Base-by-base conservation (phyloP, 1,139 yeast genomes). In the Geotrichum aggregatum region DNA sequence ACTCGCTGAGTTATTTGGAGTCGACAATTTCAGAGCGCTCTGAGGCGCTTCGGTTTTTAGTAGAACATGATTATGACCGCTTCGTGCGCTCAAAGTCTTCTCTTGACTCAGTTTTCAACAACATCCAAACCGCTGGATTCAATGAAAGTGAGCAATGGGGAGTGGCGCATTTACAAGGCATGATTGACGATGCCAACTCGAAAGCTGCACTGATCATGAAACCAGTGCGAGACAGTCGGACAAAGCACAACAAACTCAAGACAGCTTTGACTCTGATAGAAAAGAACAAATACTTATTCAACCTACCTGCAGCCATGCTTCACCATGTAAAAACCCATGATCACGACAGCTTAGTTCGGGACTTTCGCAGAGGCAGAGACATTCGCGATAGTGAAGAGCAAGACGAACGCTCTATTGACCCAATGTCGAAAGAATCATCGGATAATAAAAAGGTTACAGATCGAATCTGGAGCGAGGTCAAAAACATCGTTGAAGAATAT, bases 31-130 rank as follows among this genome's bases (percentile, higher is more conserved):
- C 79, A 18, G 73, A 78, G 21, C 85, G 84, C 61, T 81, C 87
- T n/a, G 74, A 76, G 11, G 84, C 84, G 49, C 71, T 91, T 63
- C 79, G 83, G 58, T 70, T 71, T 14, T 77, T 86, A 33, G 85
- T 91, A 6, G 87, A 86, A 61, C 76, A 79, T 22, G 92, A 91
- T 64, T 89, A 82, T 64, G 78, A 81, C 52, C 76, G 79, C 60
- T 88, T 89, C 60, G 85, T 91, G 47, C 79, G 82, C 61, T 81
- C 91, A 52, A 92, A 92, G 66, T 79, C 84, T 16, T 72, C 79
- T 10, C 67, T 84, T 21, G 89, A 83, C 61, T 74, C 76, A 31
- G 80, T 83, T 2, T 76, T 79, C 56, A 71, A 69, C 24, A 82
- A 78, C 57, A 78, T 82, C 58, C 68, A 73, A 31, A 61, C 66